A percentile compares a stretch with the other conserved stretches of the same genome.
These are phyloP conservation scores for Cladosporium sp. DNA, from an alignment of 2,329 filamentous ascomycete genomes.

Conservation along the genomic window DNA sequence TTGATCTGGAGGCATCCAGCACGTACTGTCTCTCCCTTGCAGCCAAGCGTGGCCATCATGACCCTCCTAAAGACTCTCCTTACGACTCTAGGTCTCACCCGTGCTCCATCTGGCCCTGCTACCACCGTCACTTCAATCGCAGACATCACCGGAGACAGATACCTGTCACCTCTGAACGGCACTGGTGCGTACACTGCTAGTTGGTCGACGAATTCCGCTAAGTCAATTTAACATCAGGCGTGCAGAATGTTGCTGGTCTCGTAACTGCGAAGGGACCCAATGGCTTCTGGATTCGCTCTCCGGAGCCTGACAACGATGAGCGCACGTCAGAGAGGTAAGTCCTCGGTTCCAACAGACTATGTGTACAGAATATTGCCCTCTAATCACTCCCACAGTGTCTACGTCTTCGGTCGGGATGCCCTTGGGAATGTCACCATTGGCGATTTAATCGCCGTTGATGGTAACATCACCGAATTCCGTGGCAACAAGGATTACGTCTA, in stretches of 20 bases:
- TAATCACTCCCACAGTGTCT: no score
- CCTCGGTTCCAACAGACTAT: no score
- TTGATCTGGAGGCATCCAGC: no score
- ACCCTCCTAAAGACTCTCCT: constrained; percentile 7
- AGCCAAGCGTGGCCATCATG: not conserved
- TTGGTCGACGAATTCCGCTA: no score
- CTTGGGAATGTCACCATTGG: constrained; percentile 54
- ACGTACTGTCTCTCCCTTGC: not conserved
- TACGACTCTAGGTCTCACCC: not conserved
- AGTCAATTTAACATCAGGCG: constrained; percentile 30
- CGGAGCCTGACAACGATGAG: constrained; percentile 50
- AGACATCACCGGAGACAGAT: constrained; percentile 62
- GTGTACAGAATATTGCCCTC: no score
- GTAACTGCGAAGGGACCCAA: constrained; percentile 59
- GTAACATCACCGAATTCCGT: constrained; percentile 56
- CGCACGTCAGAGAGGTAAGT: constrained; percentile 50
- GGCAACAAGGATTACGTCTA: constrained; percentile 54
- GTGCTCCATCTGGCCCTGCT: not conserved
- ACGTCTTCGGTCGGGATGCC: constrained; percentile 55
- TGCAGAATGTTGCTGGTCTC: constrained; percentile 50
- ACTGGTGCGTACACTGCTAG: not conserved
- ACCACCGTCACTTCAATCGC: constrained; percentile 18
- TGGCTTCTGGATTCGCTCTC: constrained; percentile 62
- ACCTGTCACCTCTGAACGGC: constrained; percentile 49
- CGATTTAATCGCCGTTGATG: constrained; percentile 58